These are phyloP conservation scores for Ocimum tenuiflorum DNA, from an alignment of 257 asterid genomes.

Conservation along the genomic window DNA sequence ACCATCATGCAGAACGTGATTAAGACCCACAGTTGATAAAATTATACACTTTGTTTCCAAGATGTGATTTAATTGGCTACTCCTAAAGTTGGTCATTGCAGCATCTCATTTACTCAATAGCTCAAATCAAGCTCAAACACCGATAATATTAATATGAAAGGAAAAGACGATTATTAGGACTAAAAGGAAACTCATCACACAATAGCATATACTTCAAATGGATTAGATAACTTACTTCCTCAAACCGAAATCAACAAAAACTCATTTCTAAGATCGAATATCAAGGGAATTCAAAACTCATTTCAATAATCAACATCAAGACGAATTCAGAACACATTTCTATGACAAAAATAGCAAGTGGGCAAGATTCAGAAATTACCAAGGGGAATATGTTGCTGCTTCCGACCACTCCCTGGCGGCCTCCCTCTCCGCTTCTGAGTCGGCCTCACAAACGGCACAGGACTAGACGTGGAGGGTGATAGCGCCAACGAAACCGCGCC, in stretches of 20 bases:
- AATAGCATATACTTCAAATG: not conserved
- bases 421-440: conserved; percentile 52
- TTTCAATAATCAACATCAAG: no score
- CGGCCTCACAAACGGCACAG: conserved; percentile 31
- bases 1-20: not conserved
- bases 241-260: conserved; percentile 1
- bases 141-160: not conserved
- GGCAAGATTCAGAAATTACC: conserved; percentile 31
- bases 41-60: not conserved
- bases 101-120: not conserved
- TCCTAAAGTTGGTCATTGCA: not conserved
- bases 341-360: not conserved
- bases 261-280: not conserved
- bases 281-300: not conserved
- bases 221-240: not conserved
- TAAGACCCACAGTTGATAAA: not conserved
- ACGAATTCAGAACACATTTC: no score
- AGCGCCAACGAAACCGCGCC: conserved; percentile 32
- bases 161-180: not conserved
- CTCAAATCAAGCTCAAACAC: not conserved
- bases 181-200: not conserved
- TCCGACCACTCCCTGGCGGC: conserved; percentile 55
- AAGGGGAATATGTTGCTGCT: conserved; percentile 34
- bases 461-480: conserved; percentile 36
- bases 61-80: not conserved